Base-by-base conservation (phyloP, 2,329 filamentous ascomycete species). In the Arthrinium phaeospermum region DNA sequence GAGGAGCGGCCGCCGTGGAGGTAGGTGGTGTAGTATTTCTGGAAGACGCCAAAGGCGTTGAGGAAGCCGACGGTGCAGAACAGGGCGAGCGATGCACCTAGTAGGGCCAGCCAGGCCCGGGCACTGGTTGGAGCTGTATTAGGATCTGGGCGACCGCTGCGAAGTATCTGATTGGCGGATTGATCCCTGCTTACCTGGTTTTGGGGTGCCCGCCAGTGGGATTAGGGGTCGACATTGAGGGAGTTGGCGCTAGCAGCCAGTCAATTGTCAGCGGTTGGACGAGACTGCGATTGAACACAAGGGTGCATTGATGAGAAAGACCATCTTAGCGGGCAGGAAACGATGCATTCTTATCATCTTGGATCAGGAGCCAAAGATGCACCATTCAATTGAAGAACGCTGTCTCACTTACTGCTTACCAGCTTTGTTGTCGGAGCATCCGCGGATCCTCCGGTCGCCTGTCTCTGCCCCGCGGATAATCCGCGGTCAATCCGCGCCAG, bases 41-140 rank as follows among this genome's bases (percentile, higher is more conserved):
- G 86, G 75, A 86, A 89, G 64, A 85, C 83, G 69, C 87, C 87
- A 78, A 87, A 89, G 3, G 83, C 85, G 71, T 87, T 87, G 71
- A 88, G 83, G 19, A 88, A 77, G 14, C 82, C 79, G 84, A 85
- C 87, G 76, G 84, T 85, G 74, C 86, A 86, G 73, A 87, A 85
- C 72, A 85, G 85, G 14, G 84, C 74, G 67, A 86, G 81, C 71
- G 83, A 85, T 0, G 84, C 82, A 0, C 83, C 84, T 10, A 83
- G 47, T 4, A 86, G 84, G 75, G 86, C 85, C 37, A 83, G 77
- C 85, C 85, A 87, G 70, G 84, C 80, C 19, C 74, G 73, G 27
- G 71, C 76, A 34, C 68, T 69, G 12, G 3, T 46, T 34, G 22
- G 37, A 16, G 24, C 0, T 45, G 19, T 13, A 34, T 44, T 24